Evolutionary conservation across 257 asterid species (phyloP).

Genomic region (Plantago ovata): DNA sequence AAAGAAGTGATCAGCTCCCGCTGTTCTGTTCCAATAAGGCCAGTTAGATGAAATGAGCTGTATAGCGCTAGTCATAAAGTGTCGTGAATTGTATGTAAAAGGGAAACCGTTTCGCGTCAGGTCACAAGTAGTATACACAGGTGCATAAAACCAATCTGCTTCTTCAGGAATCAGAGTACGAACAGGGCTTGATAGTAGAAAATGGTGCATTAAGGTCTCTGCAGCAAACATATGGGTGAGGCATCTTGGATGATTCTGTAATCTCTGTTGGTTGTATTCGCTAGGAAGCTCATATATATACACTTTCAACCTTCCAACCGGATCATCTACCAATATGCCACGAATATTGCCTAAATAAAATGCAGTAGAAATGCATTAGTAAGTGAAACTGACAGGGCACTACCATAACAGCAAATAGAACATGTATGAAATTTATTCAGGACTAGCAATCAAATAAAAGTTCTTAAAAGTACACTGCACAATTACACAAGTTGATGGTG

Average conservation of each 20-base stretch:
- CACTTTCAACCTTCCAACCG: constrained; percentile 73
- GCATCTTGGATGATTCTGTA: constrained; percentile 76
- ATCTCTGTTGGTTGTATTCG: constrained; percentile 73
- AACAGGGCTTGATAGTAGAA: constrained; percentile 66
- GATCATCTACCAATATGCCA: constrained; percentile 75
- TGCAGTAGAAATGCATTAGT: too few relatives aligned
- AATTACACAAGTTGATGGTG: too few relatives aligned
- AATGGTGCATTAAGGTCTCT: constrained; percentile 84
- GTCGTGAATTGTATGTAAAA: constrained; percentile 77
- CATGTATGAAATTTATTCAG: too few relatives aligned
- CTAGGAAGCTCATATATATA: constrained; percentile 80
- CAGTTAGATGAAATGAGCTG: constrained; percentile 81
- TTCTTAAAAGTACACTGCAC: too few relatives aligned
- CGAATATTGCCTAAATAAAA: constrained; percentile 47
- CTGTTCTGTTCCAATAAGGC: constrained; percentile 94
- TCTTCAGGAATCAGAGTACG: constrained; percentile 88
- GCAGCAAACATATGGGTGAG: constrained; percentile 46
- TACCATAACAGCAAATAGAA: too few relatives aligned
- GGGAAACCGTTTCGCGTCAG: constrained; percentile 91
- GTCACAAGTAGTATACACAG: constrained; percentile 81
- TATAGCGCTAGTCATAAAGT: constrained; percentile 91
- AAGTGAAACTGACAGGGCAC: too few relatives aligned
- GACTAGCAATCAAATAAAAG: too few relatives aligned
- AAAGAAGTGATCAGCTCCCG: constrained; percentile 94
- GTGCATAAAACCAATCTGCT: constrained; percentile 92